phyloP scores from a whole-genome alignment of 1,284 basidiomycete genomes.

The Fistulina hepatica region DNA sequence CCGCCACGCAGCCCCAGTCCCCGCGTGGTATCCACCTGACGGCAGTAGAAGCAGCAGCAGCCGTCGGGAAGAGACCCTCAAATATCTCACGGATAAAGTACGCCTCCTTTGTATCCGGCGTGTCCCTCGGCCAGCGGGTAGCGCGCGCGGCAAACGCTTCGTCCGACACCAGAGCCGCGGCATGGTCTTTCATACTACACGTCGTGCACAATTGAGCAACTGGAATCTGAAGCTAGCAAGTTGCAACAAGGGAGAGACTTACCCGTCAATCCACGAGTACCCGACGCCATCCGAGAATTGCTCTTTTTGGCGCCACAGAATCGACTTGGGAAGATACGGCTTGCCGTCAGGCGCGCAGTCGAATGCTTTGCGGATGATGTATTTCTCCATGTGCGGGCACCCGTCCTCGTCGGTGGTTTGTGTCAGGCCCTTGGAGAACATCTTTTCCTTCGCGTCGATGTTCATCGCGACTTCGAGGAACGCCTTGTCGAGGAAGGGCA shows the following conservation, averaged over 20 bases:
- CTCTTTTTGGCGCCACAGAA: slow-evolving; percentile 99
- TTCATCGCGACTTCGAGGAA: slow-evolving; percentile 96
- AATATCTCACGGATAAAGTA: slow-evolving; percentile 94
- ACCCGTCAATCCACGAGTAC: slow-evolving; percentile 99
- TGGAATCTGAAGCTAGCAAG: not conserved
- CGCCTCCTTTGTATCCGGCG: slow-evolving; percentile 96
- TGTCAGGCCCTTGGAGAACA: slow-evolving; percentile 75
- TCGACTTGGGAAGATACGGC: slow-evolving; percentile 90
- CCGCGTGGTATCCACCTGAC: slow-evolving; percentile 91
- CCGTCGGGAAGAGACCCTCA: slow-evolving; percentile 79
- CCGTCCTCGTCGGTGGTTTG: slow-evolving; percentile 82
- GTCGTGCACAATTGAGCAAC: not conserved
- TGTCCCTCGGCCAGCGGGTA: slow-evolving; percentile 72
- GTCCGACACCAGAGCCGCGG: slow-evolving; percentile 69
- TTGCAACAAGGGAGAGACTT: slow-evolving; percentile 15
- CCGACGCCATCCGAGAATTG: slow-evolving; percentile 99
- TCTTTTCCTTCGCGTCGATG: slow-evolving; percentile 81
- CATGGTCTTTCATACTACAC: slow-evolving; percentile 81
- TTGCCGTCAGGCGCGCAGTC: slow-evolving; percentile 81
- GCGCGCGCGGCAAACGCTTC: slow-evolving; percentile 68
- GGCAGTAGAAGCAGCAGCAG: slow-evolving; percentile 85
- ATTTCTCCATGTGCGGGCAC: slow-evolving; percentile 92
- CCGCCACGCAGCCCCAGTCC: slow-evolving; percentile 93
- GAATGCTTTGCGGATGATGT: slow-evolving; percentile 96
- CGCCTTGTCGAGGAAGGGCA: slow-evolving; percentile 96